phyloP scores from a whole-genome alignment of 257 asterid species.

The Coffea eugenioides region DNA sequence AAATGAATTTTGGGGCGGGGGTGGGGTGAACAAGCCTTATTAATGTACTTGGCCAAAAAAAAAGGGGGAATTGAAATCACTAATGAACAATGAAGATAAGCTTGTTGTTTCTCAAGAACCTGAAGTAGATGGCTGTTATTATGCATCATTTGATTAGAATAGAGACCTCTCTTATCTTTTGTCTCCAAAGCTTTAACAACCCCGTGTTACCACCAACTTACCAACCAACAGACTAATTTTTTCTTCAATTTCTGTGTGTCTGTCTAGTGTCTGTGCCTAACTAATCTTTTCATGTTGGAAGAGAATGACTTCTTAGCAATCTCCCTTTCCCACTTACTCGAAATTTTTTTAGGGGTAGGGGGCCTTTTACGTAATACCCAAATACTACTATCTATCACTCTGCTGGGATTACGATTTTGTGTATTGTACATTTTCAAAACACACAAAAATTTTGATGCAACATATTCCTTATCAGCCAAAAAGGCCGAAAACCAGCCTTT shows the following conservation, averaged over 20 bases:
- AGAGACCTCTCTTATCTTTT: constrained; percentile 27
- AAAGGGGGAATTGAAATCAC: constrained; percentile 30
- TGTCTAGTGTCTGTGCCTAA: not conserved
- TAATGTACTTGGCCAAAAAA: constrained; percentile 10
- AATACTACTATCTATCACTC: not conserved
- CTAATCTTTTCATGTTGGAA: not conserved
- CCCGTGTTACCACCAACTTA: constrained; percentile 54
- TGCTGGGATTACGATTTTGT: not conserved
- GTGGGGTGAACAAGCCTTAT: no score
- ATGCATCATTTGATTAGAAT: constrained; percentile 15
- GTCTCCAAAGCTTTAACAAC: constrained; percentile 49
- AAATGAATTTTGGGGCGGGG: no score
- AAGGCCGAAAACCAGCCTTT: no score
- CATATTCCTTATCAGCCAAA: no score
- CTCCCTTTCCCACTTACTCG: not conserved
- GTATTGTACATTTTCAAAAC: not conserved
- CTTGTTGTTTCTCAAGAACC: not conserved
- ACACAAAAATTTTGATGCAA: not conserved
- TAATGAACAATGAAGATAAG: constrained; percentile 13
- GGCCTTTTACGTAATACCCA: not conserved
- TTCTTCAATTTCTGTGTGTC: constrained; percentile 29
- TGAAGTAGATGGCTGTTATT: not conserved
- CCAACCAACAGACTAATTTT: constrained; percentile 19
- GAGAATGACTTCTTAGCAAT: not conserved
- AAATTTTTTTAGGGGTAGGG: not conserved